phyloP scores from a whole-genome alignment of 768 basidiomycete species.

The Neoboletus subvelutipes region DNA sequence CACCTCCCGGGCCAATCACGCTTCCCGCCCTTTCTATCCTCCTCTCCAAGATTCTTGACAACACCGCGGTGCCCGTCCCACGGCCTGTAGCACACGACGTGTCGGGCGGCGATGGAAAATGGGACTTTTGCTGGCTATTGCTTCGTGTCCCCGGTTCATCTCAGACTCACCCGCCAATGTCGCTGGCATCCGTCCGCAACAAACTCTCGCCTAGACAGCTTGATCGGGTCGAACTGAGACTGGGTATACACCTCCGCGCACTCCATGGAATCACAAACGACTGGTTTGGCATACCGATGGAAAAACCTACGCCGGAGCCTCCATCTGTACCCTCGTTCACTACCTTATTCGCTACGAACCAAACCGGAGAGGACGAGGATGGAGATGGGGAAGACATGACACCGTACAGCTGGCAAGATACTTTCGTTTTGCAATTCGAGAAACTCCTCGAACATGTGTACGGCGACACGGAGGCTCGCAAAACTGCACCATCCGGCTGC shows the following conservation, averaged over 20 bases:
- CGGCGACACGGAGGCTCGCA: slow-evolving; percentile 14
- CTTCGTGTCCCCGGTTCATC: slow-evolving; percentile 38
- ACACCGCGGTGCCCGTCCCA: slow-evolving; percentile 52
- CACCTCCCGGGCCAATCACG: slow-evolving; percentile 24
- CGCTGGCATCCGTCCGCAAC: slow-evolving; percentile 39
- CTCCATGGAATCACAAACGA: slow-evolving; percentile 76
- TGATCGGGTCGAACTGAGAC: slow-evolving; percentile 53
- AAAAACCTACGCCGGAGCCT: slow-evolving; percentile 28
- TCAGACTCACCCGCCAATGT: slow-evolving; percentile 30
- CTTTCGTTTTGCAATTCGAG: slow-evolving; percentile 62
- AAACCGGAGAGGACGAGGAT: slow-evolving; percentile 5
- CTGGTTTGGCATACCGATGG: slow-evolving; percentile 62
- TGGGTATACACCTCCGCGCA: slow-evolving; percentile 59
- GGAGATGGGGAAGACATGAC: slow-evolving; percentile 26
- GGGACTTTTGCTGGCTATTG: slow-evolving; percentile 25
- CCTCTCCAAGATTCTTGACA: slow-evolving; percentile 40
- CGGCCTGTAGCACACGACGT: slow-evolving; percentile 47
- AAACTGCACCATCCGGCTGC: slow-evolving; percentile 3
- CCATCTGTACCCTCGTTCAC: slow-evolving; percentile 26
- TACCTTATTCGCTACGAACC: slow-evolving; percentile 1
- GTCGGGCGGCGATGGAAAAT: slow-evolving; percentile 27
- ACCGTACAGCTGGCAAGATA: slow-evolving; percentile 72
- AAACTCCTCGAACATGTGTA: slow-evolving; percentile 48
- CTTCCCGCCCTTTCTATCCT: slow-evolving; percentile 38
- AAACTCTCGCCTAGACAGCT: slow-evolving; percentile 38